Evolutionary conservation across 176 grass and related monocot species (phyloP).

Genomic region (Eragrostis nindensis): DNA sequence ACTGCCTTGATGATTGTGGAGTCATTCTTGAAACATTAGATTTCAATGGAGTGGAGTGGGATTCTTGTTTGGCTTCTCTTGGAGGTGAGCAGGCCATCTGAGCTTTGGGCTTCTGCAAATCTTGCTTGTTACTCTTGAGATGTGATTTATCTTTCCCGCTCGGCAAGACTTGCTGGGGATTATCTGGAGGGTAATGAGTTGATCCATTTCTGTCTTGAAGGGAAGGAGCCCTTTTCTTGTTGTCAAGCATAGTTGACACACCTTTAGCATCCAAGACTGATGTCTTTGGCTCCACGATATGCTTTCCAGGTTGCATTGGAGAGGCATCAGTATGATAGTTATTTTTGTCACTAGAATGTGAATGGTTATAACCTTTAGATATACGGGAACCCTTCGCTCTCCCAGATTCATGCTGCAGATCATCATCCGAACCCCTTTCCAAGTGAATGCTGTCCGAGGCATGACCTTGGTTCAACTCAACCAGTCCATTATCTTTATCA

Average conservation of each 20-base stretch:
- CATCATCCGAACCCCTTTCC: conserved; percentile 43
- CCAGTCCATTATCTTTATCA: conserved; percentile 48
- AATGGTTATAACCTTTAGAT: conserved; percentile 49
- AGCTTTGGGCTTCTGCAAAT: conserved; percentile 44
- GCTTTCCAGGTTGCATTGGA: conserved; percentile 40
- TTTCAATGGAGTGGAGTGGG: conserved; percentile 49
- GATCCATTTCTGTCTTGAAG: conserved; percentile 51
- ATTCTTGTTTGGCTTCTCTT: conserved; percentile 56
- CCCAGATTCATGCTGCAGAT: conserved; percentile 48
- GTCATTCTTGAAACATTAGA: conserved; percentile 56
- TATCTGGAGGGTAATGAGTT: conserved; percentile 41
- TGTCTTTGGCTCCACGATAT: conserved; percentile 32
- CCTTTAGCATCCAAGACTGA: conserved; percentile 43
- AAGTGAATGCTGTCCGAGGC: conserved; percentile 28
- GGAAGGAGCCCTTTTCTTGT: conserved; percentile 42
- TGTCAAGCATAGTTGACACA: conserved; percentile 33
- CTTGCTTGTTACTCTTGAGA: conserved; percentile 55
- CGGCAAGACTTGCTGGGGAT: conserved; percentile 37
- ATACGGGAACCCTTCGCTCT: conserved; percentile 47
- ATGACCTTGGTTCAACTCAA: conserved; percentile 47
- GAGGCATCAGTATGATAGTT: conserved; percentile 42
- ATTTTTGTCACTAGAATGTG: conserved; percentile 50
- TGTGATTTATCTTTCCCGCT: conserved; percentile 56
- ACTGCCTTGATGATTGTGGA: conserved; percentile 50
- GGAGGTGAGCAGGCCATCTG: conserved; percentile 50